A percentile compares a stretch with the other conserved stretches of the same genome.
Conservation (phyloP, 2,329 filamentous ascomycete genomes). For the Fusarium irregulare region DNA sequence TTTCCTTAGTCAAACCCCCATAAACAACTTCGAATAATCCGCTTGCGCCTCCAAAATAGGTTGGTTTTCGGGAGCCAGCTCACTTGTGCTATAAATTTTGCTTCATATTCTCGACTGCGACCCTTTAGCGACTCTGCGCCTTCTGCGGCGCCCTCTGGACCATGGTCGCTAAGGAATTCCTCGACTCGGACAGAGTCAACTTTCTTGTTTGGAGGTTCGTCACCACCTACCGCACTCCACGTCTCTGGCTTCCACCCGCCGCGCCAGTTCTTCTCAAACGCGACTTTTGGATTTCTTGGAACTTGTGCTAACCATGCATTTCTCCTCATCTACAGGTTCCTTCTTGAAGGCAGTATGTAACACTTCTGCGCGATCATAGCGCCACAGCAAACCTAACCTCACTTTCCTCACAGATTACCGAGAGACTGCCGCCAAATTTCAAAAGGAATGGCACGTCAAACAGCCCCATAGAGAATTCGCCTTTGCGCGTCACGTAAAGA, state of each 20-base stretch:
- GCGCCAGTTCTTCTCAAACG: slow-evolving; percentile 17
- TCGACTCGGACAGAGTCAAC: slow-evolving; percentile 76
- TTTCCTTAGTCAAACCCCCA: slow-evolving; percentile 39
- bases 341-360: slow-evolving; percentile 71
- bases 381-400: slow-evolving; percentile 43
- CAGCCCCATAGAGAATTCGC: slow-evolving; percentile 71
- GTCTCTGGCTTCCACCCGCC: slow-evolving; percentile 37
- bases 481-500: slow-evolving; percentile 73
- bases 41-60: slow-evolving; percentile 32
- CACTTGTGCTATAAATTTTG: slow-evolving; percentile 19
- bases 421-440: slow-evolving; percentile 74
- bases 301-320: slow-evolving; percentile 38
- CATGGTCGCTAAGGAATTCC: slow-evolving; percentile 69
- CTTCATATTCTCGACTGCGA: slow-evolving; percentile 26
- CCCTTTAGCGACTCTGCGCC: slow-evolving; percentile 48
- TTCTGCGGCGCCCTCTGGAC: slow-evolving; percentile 49
- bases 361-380: slow-evolving; percentile 39
- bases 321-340: slow-evolving; percentile 59
- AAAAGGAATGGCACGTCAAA: slow-evolving; percentile 74
- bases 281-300: slow-evolving; percentile 19
- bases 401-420: slow-evolving; percentile 66
- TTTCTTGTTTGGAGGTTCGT: slow-evolving; percentile 78
- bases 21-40: slow-evolving; percentile 28
- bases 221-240: slow-evolving; percentile 43
- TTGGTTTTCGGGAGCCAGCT: slow-evolving; percentile 34